Base-by-base conservation (phyloP, 257 asterid genomes). In the Ilex aquifolium region DNA sequence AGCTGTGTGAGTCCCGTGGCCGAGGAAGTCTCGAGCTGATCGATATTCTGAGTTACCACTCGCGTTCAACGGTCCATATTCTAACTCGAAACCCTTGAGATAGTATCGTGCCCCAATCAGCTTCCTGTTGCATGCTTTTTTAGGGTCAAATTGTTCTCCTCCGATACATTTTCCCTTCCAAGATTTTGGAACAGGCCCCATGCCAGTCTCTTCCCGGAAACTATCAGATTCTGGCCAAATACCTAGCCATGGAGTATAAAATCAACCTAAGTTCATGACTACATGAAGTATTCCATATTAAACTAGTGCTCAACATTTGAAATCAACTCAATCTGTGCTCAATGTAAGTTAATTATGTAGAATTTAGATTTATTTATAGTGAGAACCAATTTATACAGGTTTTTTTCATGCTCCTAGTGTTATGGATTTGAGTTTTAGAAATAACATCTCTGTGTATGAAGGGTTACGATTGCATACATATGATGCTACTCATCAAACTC, bases 1-100 rank as follows among this genome's bases (percentile, higher is more conserved):
- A 27, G 95, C 86, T 0, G 88, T 79, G 75, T 86, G 90, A 4
- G 88, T 86, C 10, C 95, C 95, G 44, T 86, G 95, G 2, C 91
- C 88, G 10, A 79, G 55, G 14, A 48, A 54, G 71, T 86, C 91
- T 15, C 85, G 77, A 6, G 82, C 67, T 8, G 91, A 86, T 42
- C 57, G 27, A 73, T 73, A 79, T 59, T 86, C 95, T 2, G 31
- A 39, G 46, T 32, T 32, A 5, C 40, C 44, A 4, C 66, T 67
- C 48, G 17, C 57, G 44, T 77, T 73, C 0, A 83, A 56, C 32
- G 61, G 61, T 32, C 88, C 80, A 10, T 56, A 79, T 5, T 50
- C 57, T 31, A 32, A 55, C 74, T 81, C 83, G 32, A 78, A 83
- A 2, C 94, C 94, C 13, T 51, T 44, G n/a, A 67, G 65, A 72